Percentiles rank a stretch among this genome's conserved stretches.
Evolutionary conservation across 169 alveolate genomes (phyloP).

Genomic region (Theileria annulata): DNA sequence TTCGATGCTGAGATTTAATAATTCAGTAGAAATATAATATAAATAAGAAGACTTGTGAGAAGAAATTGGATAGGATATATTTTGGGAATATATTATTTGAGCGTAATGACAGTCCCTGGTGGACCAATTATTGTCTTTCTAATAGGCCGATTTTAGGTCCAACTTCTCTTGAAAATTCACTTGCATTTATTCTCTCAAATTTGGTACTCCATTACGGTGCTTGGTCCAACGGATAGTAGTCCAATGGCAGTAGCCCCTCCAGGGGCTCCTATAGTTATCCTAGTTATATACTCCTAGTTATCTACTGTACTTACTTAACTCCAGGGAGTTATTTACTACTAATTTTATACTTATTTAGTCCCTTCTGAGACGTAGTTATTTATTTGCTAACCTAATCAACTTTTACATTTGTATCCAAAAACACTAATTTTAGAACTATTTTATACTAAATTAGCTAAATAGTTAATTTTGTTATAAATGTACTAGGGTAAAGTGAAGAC

Average conservation of each 20-base stretch:
- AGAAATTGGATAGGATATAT: conserved; percentile 22
- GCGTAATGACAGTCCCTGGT: conserved; percentile 69
- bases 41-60: conserved; percentile 14
- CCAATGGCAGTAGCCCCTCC: too few relatives aligned
- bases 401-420: too few relatives aligned
- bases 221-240: too few relatives aligned
- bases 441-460: too few relatives aligned
- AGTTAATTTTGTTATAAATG: background rate
- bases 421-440: too few relatives aligned
- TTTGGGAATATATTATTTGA: conserved; percentile 43
- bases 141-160: conserved; percentile 97
- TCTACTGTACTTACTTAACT: background rate
- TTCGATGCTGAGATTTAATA: too few relatives aligned
- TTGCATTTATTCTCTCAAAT: conserved; percentile 95
- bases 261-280: too few relatives aligned
- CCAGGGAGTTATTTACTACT: background rate
- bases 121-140: conserved; percentile 86
- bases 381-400: too few relatives aligned
- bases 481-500: conserved; percentile 48
- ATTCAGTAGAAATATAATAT: background rate
- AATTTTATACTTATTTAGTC: too few relatives aligned
- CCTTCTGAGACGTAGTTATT: too few relatives aligned
- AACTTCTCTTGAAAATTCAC: conserved; percentile 92
- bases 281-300: background rate
- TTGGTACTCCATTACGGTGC: conserved; percentile 59